Conservation (phyloP, 345 rosid species). For the Eucalyptus shirleyi region DNA sequence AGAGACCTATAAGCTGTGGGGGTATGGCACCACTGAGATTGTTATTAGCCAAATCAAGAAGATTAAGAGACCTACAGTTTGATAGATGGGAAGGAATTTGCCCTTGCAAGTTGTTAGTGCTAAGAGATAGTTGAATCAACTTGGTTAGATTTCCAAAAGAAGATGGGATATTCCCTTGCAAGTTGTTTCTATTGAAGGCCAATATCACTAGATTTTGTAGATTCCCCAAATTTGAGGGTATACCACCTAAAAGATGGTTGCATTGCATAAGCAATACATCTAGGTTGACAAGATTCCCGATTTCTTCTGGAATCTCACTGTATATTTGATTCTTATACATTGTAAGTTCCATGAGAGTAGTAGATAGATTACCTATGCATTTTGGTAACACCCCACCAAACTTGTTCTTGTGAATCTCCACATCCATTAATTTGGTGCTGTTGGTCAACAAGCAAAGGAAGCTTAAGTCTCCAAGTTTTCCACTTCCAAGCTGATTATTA, state of each 20-base stretch:
- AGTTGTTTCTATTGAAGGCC: accelerated
- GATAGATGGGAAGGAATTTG: neutral
- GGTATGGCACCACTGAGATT: neutral
- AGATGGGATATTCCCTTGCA: neutral
- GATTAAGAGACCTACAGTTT: accelerated
- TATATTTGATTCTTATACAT: no score
- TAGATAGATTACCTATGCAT: no score
- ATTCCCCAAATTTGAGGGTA: neutral
- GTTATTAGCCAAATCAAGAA: accelerated
- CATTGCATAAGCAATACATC: no score
- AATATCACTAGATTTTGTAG: neutral
- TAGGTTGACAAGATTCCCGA: no score
- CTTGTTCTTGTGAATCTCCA: no score
- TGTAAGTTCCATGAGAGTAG: no score
- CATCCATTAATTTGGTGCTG: neutral
- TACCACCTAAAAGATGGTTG: neutral
- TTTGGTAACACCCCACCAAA: no score
- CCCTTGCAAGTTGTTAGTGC: accelerated
- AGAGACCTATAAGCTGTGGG: neutral
- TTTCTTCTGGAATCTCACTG: no score
- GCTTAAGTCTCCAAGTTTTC: neutral
- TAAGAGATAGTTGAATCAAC: accelerated
- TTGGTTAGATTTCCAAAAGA: neutral
- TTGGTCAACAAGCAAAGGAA: neutral
- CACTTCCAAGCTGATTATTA: neutral